Conservation (phyloP, 257 asterid species). For the Nicotiana paniculata region DNA sequence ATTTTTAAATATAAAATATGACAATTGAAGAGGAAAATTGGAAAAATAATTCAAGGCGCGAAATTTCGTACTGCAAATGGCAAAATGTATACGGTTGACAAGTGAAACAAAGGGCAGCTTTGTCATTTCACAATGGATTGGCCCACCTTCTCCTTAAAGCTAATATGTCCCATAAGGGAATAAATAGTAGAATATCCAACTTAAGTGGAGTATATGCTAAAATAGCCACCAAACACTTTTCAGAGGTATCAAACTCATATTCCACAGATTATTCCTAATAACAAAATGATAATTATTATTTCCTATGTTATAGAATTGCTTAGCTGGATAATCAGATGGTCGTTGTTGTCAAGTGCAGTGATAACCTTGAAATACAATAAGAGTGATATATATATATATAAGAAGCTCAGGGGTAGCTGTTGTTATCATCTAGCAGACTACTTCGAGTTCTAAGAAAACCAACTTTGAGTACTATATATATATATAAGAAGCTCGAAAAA, state of each 20-base stretch:
- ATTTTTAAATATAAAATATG: no score
- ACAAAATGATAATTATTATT: neutral
- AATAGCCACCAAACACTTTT: neutral
- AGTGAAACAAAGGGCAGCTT: neutral
- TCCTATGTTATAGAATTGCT: neutral
- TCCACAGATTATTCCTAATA: neutral
- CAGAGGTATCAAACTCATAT: neutral
- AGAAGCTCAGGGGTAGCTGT: no score
- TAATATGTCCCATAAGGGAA: constrained; percentile 17
- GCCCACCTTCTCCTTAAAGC: neutral
- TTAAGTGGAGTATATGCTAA: constrained; percentile 47
- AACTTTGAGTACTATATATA: no score
- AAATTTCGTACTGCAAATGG: neutral
- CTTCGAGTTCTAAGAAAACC: no score
- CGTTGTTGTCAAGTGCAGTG: neutral
- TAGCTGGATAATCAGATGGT: neutral
- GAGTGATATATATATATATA: no score
- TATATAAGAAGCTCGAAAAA: no score
- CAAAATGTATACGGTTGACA: neutral
- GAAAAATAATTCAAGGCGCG: neutral
- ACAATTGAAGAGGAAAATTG: neutral
- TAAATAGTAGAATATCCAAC: constrained; percentile 46
- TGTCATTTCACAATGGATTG: neutral
- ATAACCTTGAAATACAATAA: neutral
- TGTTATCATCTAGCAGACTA: no score